Evolutionary conservation across 2,329 filamentous ascomycete species (phyloP).

Genomic region (Thielaviopsis populi): DNA sequence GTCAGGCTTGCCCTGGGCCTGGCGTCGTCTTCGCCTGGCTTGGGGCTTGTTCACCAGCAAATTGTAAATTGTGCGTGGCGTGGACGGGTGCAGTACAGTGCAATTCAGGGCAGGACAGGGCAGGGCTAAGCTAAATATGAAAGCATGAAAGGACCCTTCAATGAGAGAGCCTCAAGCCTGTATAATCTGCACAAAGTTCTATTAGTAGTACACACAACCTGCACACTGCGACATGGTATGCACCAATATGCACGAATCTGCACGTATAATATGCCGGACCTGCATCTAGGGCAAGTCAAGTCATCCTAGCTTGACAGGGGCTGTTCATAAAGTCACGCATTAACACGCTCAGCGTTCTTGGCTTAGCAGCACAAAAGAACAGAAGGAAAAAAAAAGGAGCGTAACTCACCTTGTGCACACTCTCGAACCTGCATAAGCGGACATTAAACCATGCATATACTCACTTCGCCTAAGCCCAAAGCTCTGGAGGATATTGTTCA

Average conservation of each 20-base stretch:
- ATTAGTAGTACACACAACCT: neutral
- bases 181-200: slow-evolving; percentile 1
- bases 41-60: neutral
- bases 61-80: neutral
- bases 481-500: neutral
- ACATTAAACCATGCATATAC: slow-evolving; percentile 8
- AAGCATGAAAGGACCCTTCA: neutral
- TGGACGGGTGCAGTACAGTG: too few relatives aligned
- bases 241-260: neutral
- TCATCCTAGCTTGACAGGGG: slow-evolving; percentile 1
- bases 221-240: neutral
- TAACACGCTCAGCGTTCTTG: too few relatives aligned
- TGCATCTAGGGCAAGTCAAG: slow-evolving; percentile 1
- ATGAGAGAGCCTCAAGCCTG: neutral
- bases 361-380: too few relatives aligned
- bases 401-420: neutral
- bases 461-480: slow-evolving; percentile 10
- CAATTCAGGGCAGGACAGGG: neutral
- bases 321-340: neutral
- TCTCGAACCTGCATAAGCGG: slow-evolving; percentile 5
- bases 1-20: neutral
- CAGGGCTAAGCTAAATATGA: neutral
- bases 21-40: neutral
- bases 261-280: slow-evolving; percentile 5
- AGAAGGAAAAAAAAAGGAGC: neutral